Conservation (phyloP, 2,329 filamentous ascomycete species). For the Gremmenia infestans region DNA sequence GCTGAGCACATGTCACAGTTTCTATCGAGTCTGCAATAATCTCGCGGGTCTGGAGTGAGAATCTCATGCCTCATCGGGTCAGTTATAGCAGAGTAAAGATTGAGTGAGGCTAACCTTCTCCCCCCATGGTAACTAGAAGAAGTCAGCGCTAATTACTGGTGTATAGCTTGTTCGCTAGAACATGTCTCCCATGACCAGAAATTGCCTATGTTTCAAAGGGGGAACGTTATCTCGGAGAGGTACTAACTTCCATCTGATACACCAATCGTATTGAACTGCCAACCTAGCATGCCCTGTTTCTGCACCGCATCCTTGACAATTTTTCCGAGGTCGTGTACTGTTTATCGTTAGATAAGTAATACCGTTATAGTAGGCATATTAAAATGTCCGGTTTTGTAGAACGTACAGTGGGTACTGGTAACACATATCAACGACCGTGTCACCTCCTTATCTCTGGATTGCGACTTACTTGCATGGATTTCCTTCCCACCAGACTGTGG, state of each 20-base stretch:
- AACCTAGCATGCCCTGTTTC: conserved; percentile 82
- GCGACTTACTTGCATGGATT: conserved; percentile 83
- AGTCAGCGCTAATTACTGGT: background rate
- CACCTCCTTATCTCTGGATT: conserved; percentile 6
- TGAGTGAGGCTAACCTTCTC: conserved; percentile 59
- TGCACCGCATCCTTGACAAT: conserved; percentile 78
- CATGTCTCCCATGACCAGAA: background rate
- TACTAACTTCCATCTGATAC: conserved; percentile 58
- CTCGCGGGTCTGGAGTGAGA: conserved; percentile 83
- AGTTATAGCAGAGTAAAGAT: conserved; percentile 9
- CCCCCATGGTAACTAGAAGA: conserved; percentile 89
- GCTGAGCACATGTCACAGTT: conserved; percentile 48
- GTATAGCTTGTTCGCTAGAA: background rate
- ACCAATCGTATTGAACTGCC: conserved; percentile 30
- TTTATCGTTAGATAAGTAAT: conserved; percentile 29
- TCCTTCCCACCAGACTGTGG: conserved; percentile 65
- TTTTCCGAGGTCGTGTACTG: conserved; percentile 79
- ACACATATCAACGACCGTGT: conserved; percentile 9
- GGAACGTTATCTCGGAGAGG: background rate
- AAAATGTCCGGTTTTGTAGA: conserved; percentile 1
- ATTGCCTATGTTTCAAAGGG: background rate
- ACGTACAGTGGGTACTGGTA: conserved; percentile 45
- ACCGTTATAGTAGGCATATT: background rate
- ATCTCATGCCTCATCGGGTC: conserved; percentile 74
- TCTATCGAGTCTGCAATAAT: conserved; percentile 94